Base-by-base conservation (phyloP, 331 rosid genomes). In the Prunus yedoensis region DNA sequence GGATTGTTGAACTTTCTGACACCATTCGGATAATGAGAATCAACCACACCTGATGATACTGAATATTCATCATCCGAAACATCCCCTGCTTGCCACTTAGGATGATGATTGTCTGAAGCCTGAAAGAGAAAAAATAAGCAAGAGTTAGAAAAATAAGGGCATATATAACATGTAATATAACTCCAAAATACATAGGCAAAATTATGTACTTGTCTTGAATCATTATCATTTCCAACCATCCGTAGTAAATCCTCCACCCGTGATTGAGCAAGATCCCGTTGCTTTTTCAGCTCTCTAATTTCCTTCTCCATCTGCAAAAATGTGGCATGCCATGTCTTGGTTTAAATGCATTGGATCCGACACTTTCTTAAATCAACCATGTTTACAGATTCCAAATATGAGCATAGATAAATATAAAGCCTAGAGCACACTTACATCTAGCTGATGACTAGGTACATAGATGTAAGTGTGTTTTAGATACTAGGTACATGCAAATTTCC, bases 261-360 rank as follows among this genome's bases (percentile, higher is more conserved):
- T 68, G 99, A 95, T 78, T 95, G 88, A 74, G 98, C 97, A 74
- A 95, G 95, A 85, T 92, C 96, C 21, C 96, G 88, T 68, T 95
- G 97, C 91, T 89, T 92, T 17, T 85, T 87, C 73, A 95, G 87
- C 83, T 95, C 98, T 81, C 82, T 86, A 71, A 88, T 88, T 82
- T 95, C 93, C 85, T 87, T 95, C 45, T 85, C 98, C 99, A 95
- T 84, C 99, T 94, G 93, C 85, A 84, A 64, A 61, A 79, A 68
- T 27, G 77, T 59, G 47, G 18, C 18, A 73, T 23, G 32, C 18
- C 51, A 70, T 69, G 56, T 51, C 14, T 49, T 47, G 51, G 30
- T 69, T 46, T 78, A 78, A 63, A 78, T 51, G 51, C 53, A 45
- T 71, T 78, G n/a, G 15, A 32, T 53, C 15, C 25, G 10, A 20